Evolutionary conservation across 495 filamentous ascomycete genomes (phyloP), one percentile per base, ranked within the genome.

Genomic region (Parachaetomium inaequale): DNA sequence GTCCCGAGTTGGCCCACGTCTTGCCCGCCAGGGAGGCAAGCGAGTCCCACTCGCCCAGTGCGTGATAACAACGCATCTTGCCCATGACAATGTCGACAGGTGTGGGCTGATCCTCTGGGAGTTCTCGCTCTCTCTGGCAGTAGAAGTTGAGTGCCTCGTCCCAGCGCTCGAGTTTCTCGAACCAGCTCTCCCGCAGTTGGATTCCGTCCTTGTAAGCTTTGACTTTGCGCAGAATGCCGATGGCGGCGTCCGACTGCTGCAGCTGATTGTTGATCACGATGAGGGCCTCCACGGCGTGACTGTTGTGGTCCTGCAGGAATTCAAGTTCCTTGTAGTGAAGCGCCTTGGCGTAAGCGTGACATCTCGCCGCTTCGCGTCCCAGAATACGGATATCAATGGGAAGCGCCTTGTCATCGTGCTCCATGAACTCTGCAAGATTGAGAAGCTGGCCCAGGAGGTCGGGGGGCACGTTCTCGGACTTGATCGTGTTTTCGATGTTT

Each of bases 191-290:
- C 54, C 94, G 89, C 26, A 98, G 81, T 55, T 83, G 79, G 61
- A 97, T 93, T 25, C 94, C 91, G 66, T 98, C 93, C 57, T 89
- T 90, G 73, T 98, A 98, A 25, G 89, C 84, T 72, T 97, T 94
- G 7, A 93, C 94, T 72, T 94, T 94, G 28, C 93, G 86, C 26
- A 98, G 84, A 49, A 98, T 98, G 70, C 94, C 94, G 53, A 98
- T 96, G 17, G 94, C 94, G 19, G 94, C 94, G 74, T 98, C 94
- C 11, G 91, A 95, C 69, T 98, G 94, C 70, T 98, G 94, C 7
- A 98, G 81, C 70, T 97, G 92, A 67, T 98, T 98, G 76, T 98
- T 98, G 75, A 99, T 98, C 14, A 91, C 93, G 56, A 99, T 99
- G 51, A 99, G 77, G 5, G 95, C 94, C 73, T 99, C 94, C 2